These are phyloP conservation scores for Paulownia fortunei DNA, from an alignment of 257 asterid genomes.

Conservation along the genomic window DNA sequence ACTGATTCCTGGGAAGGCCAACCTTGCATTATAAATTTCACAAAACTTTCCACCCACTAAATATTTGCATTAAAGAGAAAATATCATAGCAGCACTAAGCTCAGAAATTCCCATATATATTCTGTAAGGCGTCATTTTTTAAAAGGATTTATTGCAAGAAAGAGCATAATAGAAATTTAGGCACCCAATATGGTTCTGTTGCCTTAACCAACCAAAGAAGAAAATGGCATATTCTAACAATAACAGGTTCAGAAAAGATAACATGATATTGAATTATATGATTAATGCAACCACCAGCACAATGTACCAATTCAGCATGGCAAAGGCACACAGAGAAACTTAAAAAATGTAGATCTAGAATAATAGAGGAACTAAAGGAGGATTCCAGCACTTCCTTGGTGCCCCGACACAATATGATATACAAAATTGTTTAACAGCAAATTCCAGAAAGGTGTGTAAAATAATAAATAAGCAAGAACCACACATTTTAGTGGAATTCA, in stretches of 20 bases:
- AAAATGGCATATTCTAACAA: neutral
- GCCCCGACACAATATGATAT: neutral
- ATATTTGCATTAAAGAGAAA: neutral
- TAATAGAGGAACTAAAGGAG: neutral
- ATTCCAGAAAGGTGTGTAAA: neutral
- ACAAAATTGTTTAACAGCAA: neutral
- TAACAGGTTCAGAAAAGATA: neutral
- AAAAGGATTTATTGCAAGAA: constrained; percentile 1
- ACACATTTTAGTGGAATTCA: neutral
- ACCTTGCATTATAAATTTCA: neutral
- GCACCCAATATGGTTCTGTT: neutral
- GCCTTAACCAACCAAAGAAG: neutral
- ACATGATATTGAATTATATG: neutral
- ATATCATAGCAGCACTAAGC: neutral
- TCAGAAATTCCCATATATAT: neutral
- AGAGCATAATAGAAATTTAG: neutral
- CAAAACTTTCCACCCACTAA: neutral
- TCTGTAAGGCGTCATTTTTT: neutral
- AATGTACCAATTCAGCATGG: neutral
- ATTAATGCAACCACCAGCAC: neutral
- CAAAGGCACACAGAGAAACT: neutral
- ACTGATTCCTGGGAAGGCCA: neutral
- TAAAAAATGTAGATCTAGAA: neutral
- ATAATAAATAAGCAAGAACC: neutral
- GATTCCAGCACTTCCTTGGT: neutral